Percentiles rank a stretch among this genome's conserved stretches.
These are phyloP conservation scores for Cladosporium sp. DNA, from an alignment of 2,329 filamentous ascomycete genomes.

Conservation along the genomic window DNA sequence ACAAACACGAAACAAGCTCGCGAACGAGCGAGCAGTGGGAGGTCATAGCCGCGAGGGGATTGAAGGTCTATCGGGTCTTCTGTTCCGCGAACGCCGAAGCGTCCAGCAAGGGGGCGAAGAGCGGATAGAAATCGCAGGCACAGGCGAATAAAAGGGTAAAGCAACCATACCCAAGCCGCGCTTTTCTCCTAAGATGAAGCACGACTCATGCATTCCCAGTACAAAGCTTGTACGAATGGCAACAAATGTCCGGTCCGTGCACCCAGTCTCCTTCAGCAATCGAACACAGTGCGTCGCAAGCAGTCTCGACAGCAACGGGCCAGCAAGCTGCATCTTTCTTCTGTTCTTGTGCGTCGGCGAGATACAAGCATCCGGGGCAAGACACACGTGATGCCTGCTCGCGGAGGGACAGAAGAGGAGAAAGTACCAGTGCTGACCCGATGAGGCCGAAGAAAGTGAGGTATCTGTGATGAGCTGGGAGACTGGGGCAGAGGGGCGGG, in stretches of 20 bases:
- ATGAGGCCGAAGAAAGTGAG: slow-evolving; percentile 34
- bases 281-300: slow-evolving; percentile 32
- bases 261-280: slow-evolving; percentile 3
- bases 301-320: slow-evolving; percentile 9
- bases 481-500: slow-evolving; percentile 45
- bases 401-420: slow-evolving; percentile 18
- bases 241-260: slow-evolving; percentile 39
- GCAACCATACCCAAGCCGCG: slow-evolving; percentile 37
- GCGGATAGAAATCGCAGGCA: slow-evolving; percentile 18
- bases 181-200: slow-evolving; percentile 36
- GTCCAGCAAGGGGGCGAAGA: slow-evolving; percentile 19
- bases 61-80: slow-evolving; percentile 23
- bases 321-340: slow-evolving; percentile 42
- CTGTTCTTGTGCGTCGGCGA: slow-evolving; percentile 40
- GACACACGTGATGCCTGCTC: slow-evolving; percentile 33
- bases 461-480: slow-evolving; percentile 39
- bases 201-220: slow-evolving; percentile 34
- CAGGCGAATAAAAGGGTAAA: slow-evolving; percentile 26
- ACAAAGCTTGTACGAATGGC: slow-evolving; percentile 25
- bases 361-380: slow-evolving; percentile 31
- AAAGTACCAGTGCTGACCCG: slow-evolving; percentile 40
- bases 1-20: slow-evolving; percentile 18
- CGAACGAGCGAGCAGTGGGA: slow-evolving; percentile 9
- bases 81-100: slow-evolving; percentile 18
- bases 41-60: slow-evolving; percentile 27